These are phyloP conservation scores for Paramecium pentaurelia DNA, from an alignment of 73 alveolate species.

Conservation along the genomic window DNA sequence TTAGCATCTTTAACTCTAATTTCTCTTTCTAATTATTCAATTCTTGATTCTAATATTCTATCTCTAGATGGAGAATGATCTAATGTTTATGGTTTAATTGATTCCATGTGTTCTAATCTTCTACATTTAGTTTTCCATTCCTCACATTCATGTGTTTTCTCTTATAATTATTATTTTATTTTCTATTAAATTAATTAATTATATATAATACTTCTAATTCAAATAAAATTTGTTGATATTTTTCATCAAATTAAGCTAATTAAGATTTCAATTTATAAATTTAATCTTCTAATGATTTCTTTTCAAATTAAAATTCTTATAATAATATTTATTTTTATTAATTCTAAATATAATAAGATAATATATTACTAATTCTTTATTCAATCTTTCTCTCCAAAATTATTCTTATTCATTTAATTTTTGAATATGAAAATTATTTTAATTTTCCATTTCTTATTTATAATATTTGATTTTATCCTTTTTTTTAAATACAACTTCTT, in stretches of 20 bases:
- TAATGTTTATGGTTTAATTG: not conserved
- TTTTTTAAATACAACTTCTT: not conserved
- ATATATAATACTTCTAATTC: slow-evolving; percentile 27
- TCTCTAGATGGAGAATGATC: slow-evolving; percentile 1
- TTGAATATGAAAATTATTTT: not conserved
- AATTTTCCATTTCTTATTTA: slow-evolving; percentile 13
- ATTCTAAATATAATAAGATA: not conserved
- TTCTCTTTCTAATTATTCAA: slow-evolving; percentile 15
- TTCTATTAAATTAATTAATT: not conserved
- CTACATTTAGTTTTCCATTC: slow-evolving; percentile 22
- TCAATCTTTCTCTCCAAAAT: slow-evolving; percentile 32
- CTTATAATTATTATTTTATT: not conserved
- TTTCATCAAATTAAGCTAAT: slow-evolving; percentile 28
- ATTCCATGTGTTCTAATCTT: slow-evolving; percentile 6
- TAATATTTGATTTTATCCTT: slow-evolving; percentile 18
- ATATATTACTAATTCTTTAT: not conserved
- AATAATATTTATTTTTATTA: not conserved
- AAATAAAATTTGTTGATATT: slow-evolving; percentile 26
- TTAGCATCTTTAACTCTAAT: not conserved
- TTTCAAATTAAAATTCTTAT: slow-evolving; percentile 21
- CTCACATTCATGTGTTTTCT: not conserved
- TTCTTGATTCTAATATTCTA: slow-evolving; percentile 7
- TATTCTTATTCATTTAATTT: not conserved
- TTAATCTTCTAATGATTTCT: not conserved
- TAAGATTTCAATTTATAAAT: not conserved